Percentiles rank a stretch among this genome's conserved stretches.
These are phyloP conservation scores for Phaeosphaeriaceae sp. DNA, from an alignment of 2,329 filamentous ascomycete species.

Conservation along the genomic window DNA sequence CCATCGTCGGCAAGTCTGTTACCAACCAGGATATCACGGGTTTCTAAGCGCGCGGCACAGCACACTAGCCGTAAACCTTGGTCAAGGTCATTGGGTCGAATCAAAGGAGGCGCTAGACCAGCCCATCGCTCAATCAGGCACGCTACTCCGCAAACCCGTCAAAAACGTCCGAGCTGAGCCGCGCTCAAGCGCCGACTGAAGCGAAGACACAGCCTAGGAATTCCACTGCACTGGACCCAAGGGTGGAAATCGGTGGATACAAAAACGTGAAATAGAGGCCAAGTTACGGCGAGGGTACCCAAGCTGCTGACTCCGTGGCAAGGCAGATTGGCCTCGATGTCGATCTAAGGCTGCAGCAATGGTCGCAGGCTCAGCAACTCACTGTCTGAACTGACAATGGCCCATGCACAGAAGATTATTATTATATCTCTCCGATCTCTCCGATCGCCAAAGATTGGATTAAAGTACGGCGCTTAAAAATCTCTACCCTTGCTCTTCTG, in stretches of 20 bases:
- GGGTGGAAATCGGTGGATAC: background rate
- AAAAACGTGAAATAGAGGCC: background rate
- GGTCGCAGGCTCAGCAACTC: too few relatives aligned
- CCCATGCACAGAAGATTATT: too few relatives aligned
- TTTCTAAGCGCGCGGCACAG: constrained; percentile 7
- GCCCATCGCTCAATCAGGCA: background rate
- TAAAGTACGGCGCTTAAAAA: too few relatives aligned
- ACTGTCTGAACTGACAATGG: too few relatives aligned
- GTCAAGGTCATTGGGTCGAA: background rate
- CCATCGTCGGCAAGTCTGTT: background rate
- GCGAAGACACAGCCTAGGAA: background rate
- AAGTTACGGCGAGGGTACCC: too few relatives aligned
- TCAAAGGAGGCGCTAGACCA: background rate
- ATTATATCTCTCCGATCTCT: too few relatives aligned
- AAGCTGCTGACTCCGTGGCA: background rate
- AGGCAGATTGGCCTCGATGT: background rate
- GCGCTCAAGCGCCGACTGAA: constrained; percentile 5
- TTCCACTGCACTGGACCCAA: background rate
- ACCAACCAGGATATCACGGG: background rate
- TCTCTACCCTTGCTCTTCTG: too few relatives aligned
- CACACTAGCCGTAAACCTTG: background rate
- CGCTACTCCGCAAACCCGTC: background rate
- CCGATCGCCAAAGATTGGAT: too few relatives aligned
- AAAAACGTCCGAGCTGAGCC: background rate
- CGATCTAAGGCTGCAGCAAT: too few relatives aligned